phyloP scores from a whole-genome alignment of 495 filamentous ascomycete species.

The Cudoniella acicularis region DNA sequence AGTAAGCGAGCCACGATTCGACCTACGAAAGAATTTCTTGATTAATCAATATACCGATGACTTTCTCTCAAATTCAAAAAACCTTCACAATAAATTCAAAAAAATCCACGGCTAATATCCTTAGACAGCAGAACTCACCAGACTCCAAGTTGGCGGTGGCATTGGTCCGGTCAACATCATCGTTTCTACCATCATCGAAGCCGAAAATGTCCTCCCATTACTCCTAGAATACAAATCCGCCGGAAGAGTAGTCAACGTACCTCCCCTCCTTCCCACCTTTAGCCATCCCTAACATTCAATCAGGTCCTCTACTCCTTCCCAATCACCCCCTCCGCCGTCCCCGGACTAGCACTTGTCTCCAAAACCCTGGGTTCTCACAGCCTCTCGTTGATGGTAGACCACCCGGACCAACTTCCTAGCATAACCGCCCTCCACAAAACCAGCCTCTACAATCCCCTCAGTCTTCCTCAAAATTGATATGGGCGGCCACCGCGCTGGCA shows the following conservation, averaged over 20 bases:
- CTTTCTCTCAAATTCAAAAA: too few species aligned
- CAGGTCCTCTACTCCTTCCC: constrained; percentile 77
- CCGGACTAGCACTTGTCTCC: constrained; percentile 52
- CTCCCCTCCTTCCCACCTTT: background rate
- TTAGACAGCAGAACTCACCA: constrained; percentile 69
- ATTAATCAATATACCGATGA: background rate
- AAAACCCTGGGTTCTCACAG: constrained; percentile 44
- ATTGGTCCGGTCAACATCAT: constrained; percentile 58
- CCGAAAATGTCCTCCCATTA: constrained; percentile 62
- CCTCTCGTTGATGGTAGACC: constrained; percentile 70
- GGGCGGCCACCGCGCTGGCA: constrained; percentile 71
- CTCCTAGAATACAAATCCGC: constrained; percentile 51
- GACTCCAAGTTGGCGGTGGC: constrained; percentile 64
- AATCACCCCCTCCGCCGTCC: constrained; percentile 55
- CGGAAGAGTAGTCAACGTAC: constrained; percentile 54
- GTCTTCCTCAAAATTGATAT: constrained; percentile 79
- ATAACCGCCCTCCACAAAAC: constrained; percentile 37
- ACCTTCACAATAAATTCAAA: background rate
- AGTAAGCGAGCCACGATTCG: constrained; percentile 35
- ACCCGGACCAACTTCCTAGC: constrained; percentile 54
- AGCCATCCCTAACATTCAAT: constrained; percentile 1
- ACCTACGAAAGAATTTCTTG: background rate
- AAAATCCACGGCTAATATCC: background rate
- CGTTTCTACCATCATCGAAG: constrained; percentile 75
- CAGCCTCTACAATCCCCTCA: constrained; percentile 39